phyloP scores from a whole-genome alignment of 495 filamentous ascomycete species.

The Neurospora sublineolata region DNA sequence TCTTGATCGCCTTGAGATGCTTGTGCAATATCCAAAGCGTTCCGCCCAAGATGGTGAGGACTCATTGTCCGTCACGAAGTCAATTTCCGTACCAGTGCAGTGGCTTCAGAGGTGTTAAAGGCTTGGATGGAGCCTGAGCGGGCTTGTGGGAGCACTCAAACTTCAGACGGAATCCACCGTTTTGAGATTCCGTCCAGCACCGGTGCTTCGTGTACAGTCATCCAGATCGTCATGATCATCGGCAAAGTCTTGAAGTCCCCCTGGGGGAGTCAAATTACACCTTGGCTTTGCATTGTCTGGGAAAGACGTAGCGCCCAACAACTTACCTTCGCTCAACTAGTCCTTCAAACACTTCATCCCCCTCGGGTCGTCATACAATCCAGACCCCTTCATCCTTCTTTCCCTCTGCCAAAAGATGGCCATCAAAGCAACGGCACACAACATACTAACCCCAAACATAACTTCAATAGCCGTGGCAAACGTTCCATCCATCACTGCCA shows the following conservation, averaged over 20 bases:
- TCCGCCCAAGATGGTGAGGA: neutral
- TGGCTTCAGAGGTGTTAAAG: neutral
- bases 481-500: neutral
- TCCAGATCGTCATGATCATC: neutral
- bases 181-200: neutral
- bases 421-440: neutral
- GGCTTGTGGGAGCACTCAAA: neutral
- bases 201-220: neutral
- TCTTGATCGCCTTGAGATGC: neutral
- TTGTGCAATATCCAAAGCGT: neutral
- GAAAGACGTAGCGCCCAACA: neutral
- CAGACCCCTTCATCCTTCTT: neutral
- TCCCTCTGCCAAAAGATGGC: neutral
- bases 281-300: neutral
- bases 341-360: neutral
- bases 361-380: neutral
- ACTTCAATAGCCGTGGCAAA: neutral
- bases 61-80: neutral
- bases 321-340: no score
- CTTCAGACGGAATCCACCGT: neutral
- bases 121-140: neutral
- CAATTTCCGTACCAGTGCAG: neutral
- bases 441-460: neutral
- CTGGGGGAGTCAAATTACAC: neutral
- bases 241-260: neutral